Evolutionary conservation across 164 flowering plant species (phyloP).

Genomic region (Berberis thunbergii): DNA sequence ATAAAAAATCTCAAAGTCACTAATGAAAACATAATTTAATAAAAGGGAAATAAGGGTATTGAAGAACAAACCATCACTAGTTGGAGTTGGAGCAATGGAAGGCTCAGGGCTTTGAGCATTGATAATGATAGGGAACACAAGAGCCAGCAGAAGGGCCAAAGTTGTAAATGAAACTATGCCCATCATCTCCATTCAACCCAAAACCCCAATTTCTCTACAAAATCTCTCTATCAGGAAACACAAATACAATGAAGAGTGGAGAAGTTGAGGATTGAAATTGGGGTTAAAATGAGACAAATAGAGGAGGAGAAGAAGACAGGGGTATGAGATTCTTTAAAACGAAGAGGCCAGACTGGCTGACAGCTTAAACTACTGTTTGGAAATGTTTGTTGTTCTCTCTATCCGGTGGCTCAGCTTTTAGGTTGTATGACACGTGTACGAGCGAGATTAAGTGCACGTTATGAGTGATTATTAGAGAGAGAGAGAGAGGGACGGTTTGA

Average conservation of each 20-base stretch:
- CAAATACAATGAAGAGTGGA: neutral
- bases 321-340: neutral
- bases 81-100: conserved; percentile 29
- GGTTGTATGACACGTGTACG: conserved; percentile 15
- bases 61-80: conserved; percentile 34
- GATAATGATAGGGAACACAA: conserved; percentile 19
- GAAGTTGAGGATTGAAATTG: neutral
- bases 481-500: neutral
- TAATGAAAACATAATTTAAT: neutral
- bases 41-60: neutral
- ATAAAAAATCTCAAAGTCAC: too few relatives aligned
- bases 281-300: neutral
- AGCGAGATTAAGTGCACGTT: conserved; percentile 12
- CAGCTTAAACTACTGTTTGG: neutral
- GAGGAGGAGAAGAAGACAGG: neutral
- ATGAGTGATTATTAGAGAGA: neutral
- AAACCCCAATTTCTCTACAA: neutral
- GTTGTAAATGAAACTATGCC: conserved; percentile 8
- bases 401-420: neutral
- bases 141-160: conserved; percentile 18
- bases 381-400: neutral
- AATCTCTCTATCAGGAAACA: neutral
- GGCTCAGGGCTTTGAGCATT: conserved; percentile 32
- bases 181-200: conserved; percentile 21
- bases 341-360: conserved; percentile 17